Evolutionary conservation across 805 yeast genomes (phyloP).

Genomic region (Zygoascus ofunaensis): DNA sequence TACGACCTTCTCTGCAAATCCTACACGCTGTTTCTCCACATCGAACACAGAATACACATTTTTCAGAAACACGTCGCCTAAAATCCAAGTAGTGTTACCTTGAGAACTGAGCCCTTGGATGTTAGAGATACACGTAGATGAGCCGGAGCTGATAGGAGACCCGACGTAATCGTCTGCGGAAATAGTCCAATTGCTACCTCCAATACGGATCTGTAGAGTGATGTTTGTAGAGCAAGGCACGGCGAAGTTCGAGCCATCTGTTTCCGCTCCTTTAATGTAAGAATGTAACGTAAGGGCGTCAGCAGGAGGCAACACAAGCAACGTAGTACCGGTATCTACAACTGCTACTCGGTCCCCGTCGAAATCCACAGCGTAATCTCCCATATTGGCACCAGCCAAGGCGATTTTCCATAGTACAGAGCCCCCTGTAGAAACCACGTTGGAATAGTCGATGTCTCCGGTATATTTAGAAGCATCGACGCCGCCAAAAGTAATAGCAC

Average conservation of each 20-base stretch:
- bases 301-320: constrained; percentile 43
- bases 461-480: constrained; percentile 35
- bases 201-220: constrained; percentile 35
- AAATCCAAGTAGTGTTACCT: constrained; percentile 42
- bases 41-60: constrained; percentile 51
- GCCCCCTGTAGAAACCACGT: constrained; percentile 22
- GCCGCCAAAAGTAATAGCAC: constrained; percentile 38
- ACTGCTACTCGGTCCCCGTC: constrained; percentile 32
- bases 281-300: constrained; percentile 50
- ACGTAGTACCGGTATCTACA: constrained; percentile 61
- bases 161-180: constrained; percentile 42
- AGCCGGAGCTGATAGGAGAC: constrained; percentile 31
- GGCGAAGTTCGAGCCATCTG: constrained; percentile 58
- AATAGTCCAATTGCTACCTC: constrained; percentile 38
- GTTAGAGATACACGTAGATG: constrained; percentile 55
- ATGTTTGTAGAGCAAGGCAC: constrained; percentile 45
- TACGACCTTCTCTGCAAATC: constrained; percentile 40
- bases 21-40: constrained; percentile 39
- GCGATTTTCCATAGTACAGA: constrained; percentile 42
- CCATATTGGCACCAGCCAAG: constrained; percentile 33
- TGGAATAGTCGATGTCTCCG: constrained; percentile 36
- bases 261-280: constrained; percentile 39
- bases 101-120: constrained; percentile 44
- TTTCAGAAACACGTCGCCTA: constrained; percentile 55
- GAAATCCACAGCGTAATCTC: constrained; percentile 30